A percentile compares a stretch with the other conserved stretches of the same genome.
These are phyloP conservation scores for Globisporangium paroecandrum DNA, from an alignment of 352 stramenopile species.

Conservation along the genomic window DNA sequence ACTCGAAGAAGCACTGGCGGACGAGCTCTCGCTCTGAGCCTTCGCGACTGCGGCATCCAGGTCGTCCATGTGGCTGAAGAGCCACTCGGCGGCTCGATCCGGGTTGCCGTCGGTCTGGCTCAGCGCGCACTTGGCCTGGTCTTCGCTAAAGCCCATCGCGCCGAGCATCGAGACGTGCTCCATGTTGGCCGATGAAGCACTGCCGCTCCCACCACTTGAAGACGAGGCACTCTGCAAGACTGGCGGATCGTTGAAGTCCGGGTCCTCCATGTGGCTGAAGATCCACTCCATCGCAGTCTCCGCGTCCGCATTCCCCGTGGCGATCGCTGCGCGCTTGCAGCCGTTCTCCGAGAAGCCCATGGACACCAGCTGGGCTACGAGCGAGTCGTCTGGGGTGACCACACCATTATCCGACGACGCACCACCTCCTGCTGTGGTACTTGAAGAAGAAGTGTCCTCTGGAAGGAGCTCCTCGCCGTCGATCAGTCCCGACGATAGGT, in stretches of 20 bases:
- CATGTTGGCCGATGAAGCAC: conserved; percentile 71
- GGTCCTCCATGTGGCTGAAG: conserved; percentile 97
- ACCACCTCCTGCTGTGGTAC: conserved; percentile 15
- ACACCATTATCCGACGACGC: conserved; percentile 12
- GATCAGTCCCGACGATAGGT: conserved; percentile 85
- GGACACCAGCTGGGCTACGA: conserved; percentile 94
- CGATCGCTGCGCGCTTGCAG: conserved; percentile 94
- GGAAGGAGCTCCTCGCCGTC: conserved; percentile 87
- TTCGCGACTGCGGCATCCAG: conserved; percentile 89
- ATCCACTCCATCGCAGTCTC: conserved; percentile 98
- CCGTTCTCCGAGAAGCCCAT: conserved; percentile 99
- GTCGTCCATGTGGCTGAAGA: conserved; percentile 98
- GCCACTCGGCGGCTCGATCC: conserved; percentile 96
- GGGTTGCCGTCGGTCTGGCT: conserved; percentile 89
- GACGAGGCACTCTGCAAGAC: conserved; percentile 14
- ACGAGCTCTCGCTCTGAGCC: conserved; percentile 19
- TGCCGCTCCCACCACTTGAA: conserved; percentile 17
- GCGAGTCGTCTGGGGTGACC: conserved; percentile 82
- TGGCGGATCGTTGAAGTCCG: conserved; percentile 96
- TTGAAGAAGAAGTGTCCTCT: conserved; percentile 35
- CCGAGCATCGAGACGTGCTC: conserved; percentile 62
- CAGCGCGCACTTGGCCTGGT: conserved; percentile 91
- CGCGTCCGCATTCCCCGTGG: conserved; percentile 85
- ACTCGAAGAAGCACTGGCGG: conserved; percentile 18
- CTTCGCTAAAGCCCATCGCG: conserved; percentile 87